Conservation (phyloP, 2,329 filamentous ascomycete genomes). For the Epichloe hybrida region DNA sequence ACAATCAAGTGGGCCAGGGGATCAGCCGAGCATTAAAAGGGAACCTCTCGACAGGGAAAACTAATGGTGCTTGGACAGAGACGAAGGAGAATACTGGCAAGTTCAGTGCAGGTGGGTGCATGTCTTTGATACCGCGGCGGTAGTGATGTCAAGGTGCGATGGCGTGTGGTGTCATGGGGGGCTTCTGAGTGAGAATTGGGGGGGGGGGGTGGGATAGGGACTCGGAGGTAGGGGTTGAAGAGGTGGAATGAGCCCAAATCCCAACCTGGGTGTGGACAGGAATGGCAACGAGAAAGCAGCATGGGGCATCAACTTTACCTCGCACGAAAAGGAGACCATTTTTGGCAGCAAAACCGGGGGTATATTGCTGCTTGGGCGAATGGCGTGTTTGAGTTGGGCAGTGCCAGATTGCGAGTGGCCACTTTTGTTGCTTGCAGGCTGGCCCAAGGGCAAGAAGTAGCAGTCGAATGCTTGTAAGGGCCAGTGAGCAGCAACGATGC, state of each 20-base stretch:
- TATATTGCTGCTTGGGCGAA: slow-evolving; percentile 8
- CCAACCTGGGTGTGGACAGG: background rate
- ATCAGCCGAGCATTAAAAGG: slow-evolving; percentile 12
- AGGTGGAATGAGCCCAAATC: background rate
- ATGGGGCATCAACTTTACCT: slow-evolving; percentile 39
- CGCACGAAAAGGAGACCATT: slow-evolving; percentile 87
- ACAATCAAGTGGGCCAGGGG: slow-evolving; percentile 17
- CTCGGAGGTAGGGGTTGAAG: too few species aligned
- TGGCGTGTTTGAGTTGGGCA: slow-evolving; percentile 8
- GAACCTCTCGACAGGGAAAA: slow-evolving; percentile 4
- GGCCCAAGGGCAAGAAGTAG: too few species aligned
- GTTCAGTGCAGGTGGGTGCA: background rate
- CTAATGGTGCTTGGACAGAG: background rate
- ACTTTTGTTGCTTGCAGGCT: too few species aligned
- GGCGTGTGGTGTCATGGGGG: background rate
- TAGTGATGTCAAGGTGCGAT: slow-evolving; percentile 10
- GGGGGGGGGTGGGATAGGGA: background rate
- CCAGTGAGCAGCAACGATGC: too few species aligned
- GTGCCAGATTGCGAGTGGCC: slow-evolving; percentile 3
- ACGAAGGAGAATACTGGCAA: background rate
- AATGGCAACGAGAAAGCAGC: slow-evolving; percentile 10
- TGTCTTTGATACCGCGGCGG: slow-evolving; percentile 3
- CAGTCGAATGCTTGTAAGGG: too few species aligned
- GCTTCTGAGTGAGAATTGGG: background rate
- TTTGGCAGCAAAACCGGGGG: slow-evolving; percentile 13